Base-by-base conservation (phyloP, 345 rosid species). In the Linum tenue region DNA sequence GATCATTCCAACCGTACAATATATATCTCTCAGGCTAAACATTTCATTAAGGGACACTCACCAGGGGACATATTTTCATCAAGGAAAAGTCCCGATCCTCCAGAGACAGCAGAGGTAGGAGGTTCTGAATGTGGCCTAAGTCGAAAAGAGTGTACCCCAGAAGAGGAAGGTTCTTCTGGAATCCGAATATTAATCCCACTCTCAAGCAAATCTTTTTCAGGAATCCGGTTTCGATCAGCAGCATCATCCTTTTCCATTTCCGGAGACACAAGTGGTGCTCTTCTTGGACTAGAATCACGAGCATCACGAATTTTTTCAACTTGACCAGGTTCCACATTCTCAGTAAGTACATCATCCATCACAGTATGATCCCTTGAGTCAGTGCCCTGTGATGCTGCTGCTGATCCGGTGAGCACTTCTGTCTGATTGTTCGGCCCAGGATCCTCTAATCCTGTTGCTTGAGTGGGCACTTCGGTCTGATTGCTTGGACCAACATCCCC, bases 271-370 rank as follows among this genome's bases (percentile, higher is more conserved):
- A 79, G 53, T 64, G 78, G 77, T 48, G 69, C 55, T 22, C 68
- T 71, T 63, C 55, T 77, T 35, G 78, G 64, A 70, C 75, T 63
- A 37, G 75, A 60, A 72, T 69, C 85, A 38, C 37, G 77, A 41
- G 81, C 75, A 50, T 84, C 95, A 65, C 96, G 88, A 80, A 76
- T 66, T 55, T 42, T 72, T 81, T 87, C 98, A 69, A 81, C 72
- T n/a, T 65, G 69, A 73, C 77, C 77, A 73, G 73, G 65, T 59
- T 62, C 60, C 66, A 41, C 31, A 59, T 37, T 67, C 55, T 35
- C 66, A 55, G 66, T 69, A 7, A 15, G 76, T 36, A 62, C 42
- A 38, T 62, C 51, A 7, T 3, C 8, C 62, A 5, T 59, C 62
- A 22, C 1, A 2, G 39, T 59, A 38, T 4, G 62, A 59, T 59